Evolutionary conservation across 2,329 filamentous ascomycete genomes (phyloP), one percentile per base, ranked within the genome.

Genomic region (Cladosporium velox): DNA sequence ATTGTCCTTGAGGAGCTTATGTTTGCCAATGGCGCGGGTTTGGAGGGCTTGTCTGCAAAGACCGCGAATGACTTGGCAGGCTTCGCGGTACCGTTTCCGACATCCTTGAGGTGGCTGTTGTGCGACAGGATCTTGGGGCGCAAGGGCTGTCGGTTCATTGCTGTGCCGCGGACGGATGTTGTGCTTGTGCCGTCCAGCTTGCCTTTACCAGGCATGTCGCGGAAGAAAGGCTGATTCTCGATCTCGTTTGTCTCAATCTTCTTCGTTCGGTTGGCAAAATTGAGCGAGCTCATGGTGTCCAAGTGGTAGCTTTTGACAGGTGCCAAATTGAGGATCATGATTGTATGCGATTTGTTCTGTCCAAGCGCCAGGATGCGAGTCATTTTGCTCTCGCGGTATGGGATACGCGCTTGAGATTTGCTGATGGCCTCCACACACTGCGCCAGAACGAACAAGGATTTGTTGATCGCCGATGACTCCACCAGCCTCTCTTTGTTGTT

Each of bases 241-340:
- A 97, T 91, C 77, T 98, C 95, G 60, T 99, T 99, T 66, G 95
- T 99, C 81, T 98, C 95, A 76, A 99, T 99, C 75, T 99, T 99
- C 86, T 99, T 99, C 67, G 95, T 95, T 71, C 95, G 87, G 79
- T 99, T 98, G 59, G 95, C 95, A 75, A 99, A 99, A 73, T 95
- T 91, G 21, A 99, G 85, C 0, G 95, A 99, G 78, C 99, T 99
- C 74, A 99, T 95, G 0, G 94, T 97, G 77, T 99, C 95, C 73
- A 95, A 99, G 79, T 99, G 95, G 6, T 91, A 91, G 75, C 95
- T 98, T 0, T 93, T 97, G 14, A 65, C 63, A 1, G 95, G 95
- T 72, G 93, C 97, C 65, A 99, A 91, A 74, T 95, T 99, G 26
- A 99, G 95, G 77, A 99, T 98, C 95, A 99, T 99, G 77, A 99